Conservation (phyloP, 495 filamentous ascomycete species). For the Daldinia vernicosa region DNA sequence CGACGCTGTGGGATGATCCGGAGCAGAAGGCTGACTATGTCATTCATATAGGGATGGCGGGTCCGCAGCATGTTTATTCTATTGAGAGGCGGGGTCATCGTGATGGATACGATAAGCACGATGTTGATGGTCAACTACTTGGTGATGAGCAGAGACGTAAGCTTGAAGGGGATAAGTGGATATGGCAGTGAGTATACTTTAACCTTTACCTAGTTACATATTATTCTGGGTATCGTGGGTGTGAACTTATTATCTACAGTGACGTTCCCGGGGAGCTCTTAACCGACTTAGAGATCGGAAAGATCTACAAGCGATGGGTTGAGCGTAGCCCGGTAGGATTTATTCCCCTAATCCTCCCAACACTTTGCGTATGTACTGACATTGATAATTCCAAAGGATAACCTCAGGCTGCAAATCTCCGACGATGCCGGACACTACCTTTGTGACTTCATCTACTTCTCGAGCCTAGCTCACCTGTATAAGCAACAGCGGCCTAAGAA, state of each 20-base stretch:
- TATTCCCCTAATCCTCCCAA: neutral
- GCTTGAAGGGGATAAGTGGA: constrained; percentile 51
- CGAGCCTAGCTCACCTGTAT: constrained; percentile 67
- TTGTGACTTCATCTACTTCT: constrained; percentile 89
- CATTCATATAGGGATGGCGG: constrained; percentile 85
- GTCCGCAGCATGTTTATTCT: constrained; percentile 71
- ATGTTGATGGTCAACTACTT: constrained; percentile 69
- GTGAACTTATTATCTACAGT: constrained; percentile 7
- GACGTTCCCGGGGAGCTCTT: constrained; percentile 46
- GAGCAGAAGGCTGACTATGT: constrained; percentile 66
- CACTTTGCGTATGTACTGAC: constrained; percentile 3
- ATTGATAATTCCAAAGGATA: constrained; percentile 34
- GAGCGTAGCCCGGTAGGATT: constrained; percentile 50
- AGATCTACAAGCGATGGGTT: constrained; percentile 66
- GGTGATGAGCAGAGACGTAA: constrained; percentile 58
- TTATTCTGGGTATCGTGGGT: neutral
- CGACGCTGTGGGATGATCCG: constrained; percentile 62
- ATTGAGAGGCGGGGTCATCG: constrained; percentile 76
- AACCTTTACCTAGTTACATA: neutral
- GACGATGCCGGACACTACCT: constrained; percentile 82
- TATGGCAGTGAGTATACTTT: constrained; percentile 52
- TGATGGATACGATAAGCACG: constrained; percentile 75
- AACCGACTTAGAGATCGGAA: constrained; percentile 61
- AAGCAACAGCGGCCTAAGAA: constrained; percentile 61
- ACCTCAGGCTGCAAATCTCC: constrained; percentile 68